Base-by-base conservation (phyloP, 768 basidiomycete species). In the Cyclocybe cylindracea region DNA sequence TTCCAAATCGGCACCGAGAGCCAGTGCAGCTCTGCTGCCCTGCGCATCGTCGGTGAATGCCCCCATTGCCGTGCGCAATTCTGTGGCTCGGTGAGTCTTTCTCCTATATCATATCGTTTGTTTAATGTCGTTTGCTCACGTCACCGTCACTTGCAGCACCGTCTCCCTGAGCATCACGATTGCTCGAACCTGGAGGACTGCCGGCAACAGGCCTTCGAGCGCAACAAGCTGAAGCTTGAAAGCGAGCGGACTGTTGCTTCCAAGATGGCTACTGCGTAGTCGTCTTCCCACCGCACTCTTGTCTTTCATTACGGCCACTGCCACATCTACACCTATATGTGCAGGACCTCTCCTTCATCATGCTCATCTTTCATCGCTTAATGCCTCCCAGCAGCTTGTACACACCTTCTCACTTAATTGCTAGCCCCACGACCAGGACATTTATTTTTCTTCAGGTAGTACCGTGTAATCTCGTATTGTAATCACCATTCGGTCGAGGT, bases 201-300 rank as follows among this genome's bases (percentile, higher is more conserved):
- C 73, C 77, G 87, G 56, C 87, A 91, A 68, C 87, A 91, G 69
- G 92, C 92, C 14, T 94, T 93, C 65, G 84, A 91, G 58, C 79
- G 82, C 64, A 94, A 94, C 78, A 93, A 94, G 83, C 78, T 74
- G 46, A 90, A 90, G 73, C 74, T 94, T 51, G 91, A 93, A 78
- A 85, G 85, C 60, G 92, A 94, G 71, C 84, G 88, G 71, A 94
- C 92, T 14, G 86, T 90, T 34, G 86, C 86, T 33, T 75, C 88
- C 65, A 94, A 93, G 85, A 86, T 94, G 80, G 86, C 87, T 51
- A 86, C 83, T 42, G 88, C 88, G 66, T 91, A 77, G 63, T 54
- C 45, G 51, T 58, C 56, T 55, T 45, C 45, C 50, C 40, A 39
- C 46, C 46, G 18, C 56, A n/a, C 46, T 48, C 53, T 49, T 50